Percentiles rank a stretch among this genome's conserved stretches.
phyloP scores from a whole-genome alignment of 1,139 yeast species.

The Pneumocystis carinii region DNA sequence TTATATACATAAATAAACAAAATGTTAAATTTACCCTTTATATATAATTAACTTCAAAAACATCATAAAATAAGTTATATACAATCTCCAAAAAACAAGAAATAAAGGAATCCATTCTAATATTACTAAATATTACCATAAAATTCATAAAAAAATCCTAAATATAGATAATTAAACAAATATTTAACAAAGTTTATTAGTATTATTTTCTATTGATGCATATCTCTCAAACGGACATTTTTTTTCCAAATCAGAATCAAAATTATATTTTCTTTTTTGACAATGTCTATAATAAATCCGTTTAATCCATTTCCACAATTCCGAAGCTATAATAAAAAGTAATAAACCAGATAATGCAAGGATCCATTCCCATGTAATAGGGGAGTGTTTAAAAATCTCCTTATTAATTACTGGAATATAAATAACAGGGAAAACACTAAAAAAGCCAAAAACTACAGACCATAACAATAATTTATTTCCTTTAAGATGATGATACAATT shows the following conservation, averaged over 20 bases:
- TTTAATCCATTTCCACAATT: conserved; percentile 15
- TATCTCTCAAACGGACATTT: neutral
- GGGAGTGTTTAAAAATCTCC: conserved; percentile 59
- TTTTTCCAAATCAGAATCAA: neutral
- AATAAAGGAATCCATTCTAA: neutral
- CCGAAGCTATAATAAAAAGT: conserved; percentile 13
- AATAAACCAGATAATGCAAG: conserved; percentile 50
- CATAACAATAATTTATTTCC: conserved; percentile 64
- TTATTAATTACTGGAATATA: conserved; percentile 78
- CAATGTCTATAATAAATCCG: conserved; percentile 9
- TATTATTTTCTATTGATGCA: neutral
- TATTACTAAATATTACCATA: neutral
- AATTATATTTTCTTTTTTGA: neutral
- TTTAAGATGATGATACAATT: conserved; percentile 45
- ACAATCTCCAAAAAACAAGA: neutral
- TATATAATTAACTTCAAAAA: neutral
- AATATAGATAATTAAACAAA: neutral
- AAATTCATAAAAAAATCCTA: neutral
- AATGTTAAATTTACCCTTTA: neutral
- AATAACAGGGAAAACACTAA: conserved; percentile 65
- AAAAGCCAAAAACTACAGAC: conserved; percentile 62
- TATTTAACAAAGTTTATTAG: neutral
- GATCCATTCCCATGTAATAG: conserved; percentile 77
- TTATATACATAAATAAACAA: neutral
- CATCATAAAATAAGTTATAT: neutral